Conservation (phyloP, 2,329 filamentous ascomycete genomes). For the Aulographum hederae region DNA sequence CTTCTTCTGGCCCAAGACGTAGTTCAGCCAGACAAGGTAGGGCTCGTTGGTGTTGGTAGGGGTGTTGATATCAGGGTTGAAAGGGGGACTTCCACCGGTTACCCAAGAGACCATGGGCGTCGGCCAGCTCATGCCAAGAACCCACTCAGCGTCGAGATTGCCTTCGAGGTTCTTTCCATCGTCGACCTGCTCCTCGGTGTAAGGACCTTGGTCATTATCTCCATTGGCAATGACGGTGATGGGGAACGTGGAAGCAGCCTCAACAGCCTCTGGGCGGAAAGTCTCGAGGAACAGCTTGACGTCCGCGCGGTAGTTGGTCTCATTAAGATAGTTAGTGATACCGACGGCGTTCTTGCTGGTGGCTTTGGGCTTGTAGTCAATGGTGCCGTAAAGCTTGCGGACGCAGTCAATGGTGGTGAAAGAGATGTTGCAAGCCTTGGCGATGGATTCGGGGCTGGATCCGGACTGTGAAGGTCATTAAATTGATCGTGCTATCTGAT, state of each 20-base stretch:
- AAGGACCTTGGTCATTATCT: background rate
- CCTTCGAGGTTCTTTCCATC: conserved; percentile 20
- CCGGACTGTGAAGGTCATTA: too few relatives aligned
- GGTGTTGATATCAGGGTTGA: conserved; percentile 30
- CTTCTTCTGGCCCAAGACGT: conserved; percentile 14
- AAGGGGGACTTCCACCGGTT: conserved; percentile 24
- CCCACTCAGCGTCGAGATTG: conserved; percentile 32
- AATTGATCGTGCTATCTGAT: too few relatives aligned
- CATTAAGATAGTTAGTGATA: conserved; percentile 30
- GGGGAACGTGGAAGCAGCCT: conserved; percentile 5
- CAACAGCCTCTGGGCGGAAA: conserved; percentile 6
- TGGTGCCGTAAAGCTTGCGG: conserved; percentile 21
- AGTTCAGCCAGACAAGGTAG: conserved; percentile 21
- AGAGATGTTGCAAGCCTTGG: conserved; percentile 3
- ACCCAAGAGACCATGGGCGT: conserved; percentile 27
- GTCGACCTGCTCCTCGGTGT: conserved; percentile 13
- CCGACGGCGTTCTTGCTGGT: conserved; percentile 25
- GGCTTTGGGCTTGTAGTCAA: conserved; percentile 23
- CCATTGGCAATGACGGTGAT: conserved; percentile 6
- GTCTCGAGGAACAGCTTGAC: conserved; percentile 4
- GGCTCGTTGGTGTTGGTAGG: conserved; percentile 27
- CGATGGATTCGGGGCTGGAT: too few relatives aligned
- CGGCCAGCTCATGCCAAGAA: conserved; percentile 24
- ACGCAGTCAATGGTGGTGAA: conserved; percentile 18
- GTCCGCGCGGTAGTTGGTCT: conserved; percentile 22